phyloP scores from a whole-genome alignment of 495 filamentous ascomycete genomes.

The Cercophora sp. region DNA sequence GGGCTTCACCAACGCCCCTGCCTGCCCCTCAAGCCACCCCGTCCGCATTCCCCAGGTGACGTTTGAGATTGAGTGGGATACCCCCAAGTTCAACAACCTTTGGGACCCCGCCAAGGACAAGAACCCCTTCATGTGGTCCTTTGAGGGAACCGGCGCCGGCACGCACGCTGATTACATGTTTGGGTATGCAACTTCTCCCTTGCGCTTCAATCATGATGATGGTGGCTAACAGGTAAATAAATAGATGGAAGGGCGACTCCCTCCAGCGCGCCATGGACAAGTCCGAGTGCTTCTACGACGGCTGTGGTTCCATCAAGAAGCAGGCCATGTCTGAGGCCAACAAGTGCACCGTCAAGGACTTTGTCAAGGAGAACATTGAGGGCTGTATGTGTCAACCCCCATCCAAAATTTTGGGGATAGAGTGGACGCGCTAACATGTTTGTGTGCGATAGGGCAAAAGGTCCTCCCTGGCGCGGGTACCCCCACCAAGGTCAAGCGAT shows the following conservation, averaged over 20 bases:
- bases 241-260: slow-evolving; percentile 39
- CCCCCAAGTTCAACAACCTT: slow-evolving; percentile 39
- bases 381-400: slow-evolving; percentile 40
- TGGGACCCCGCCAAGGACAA: slow-evolving; percentile 31
- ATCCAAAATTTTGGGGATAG: neutral
- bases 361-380: slow-evolving; percentile 41
- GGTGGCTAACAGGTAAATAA: neutral
- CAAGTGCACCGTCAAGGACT: slow-evolving; percentile 40
- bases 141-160: slow-evolving; percentile 23
- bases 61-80: slow-evolving; percentile 45
- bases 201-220: neutral
- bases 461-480: neutral
- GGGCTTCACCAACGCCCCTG: slow-evolving; percentile 29
- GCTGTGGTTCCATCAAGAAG: slow-evolving; percentile 42
- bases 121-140: slow-evolving; percentile 41
- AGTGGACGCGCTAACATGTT: neutral
- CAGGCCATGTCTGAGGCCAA: slow-evolving; percentile 42
- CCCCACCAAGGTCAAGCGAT: no score
- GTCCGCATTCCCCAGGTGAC: slow-evolving; percentile 39
- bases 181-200: slow-evolving; percentile 17
- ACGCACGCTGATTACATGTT: slow-evolving; percentile 48
- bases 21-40: slow-evolving; percentile 44
- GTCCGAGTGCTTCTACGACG: slow-evolving; percentile 43
- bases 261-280: slow-evolving; percentile 46
- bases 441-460: neutral